Percentiles rank a stretch among this genome's conserved stretches.
Evolutionary conservation across 208 protist species (phyloP).

Genomic region (Giardia duodenalis): DNA sequence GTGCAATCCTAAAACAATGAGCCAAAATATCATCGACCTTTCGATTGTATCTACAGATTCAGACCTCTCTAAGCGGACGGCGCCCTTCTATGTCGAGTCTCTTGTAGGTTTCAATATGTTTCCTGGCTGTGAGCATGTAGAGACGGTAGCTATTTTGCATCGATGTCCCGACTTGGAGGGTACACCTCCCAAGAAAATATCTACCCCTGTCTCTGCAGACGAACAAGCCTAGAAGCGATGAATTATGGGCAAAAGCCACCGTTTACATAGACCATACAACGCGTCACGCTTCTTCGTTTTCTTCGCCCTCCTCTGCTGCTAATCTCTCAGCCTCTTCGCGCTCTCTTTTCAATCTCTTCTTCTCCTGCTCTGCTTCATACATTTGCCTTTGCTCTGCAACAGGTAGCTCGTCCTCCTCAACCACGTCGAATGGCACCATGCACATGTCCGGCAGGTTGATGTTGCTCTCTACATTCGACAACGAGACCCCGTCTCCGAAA

Average conservation of each 20-base stretch:
- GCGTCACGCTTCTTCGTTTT: neutral
- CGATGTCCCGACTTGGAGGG: neutral
- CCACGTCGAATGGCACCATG: neutral
- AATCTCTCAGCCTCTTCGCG: neutral
- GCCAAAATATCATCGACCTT: neutral
- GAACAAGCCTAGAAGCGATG: too few relatives aligned
- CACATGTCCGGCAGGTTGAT: constrained; percentile 15
- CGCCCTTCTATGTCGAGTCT: neutral
- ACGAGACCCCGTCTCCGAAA: constrained; percentile 5
- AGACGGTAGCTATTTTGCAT: neutral
- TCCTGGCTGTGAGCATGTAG: neutral
- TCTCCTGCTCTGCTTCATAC: constrained; percentile 2
- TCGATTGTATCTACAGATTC: neutral
- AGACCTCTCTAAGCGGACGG: neutral
- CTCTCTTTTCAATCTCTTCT: neutral
- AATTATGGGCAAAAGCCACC: too few relatives aligned
- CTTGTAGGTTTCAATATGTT: neutral
- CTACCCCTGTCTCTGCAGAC: too few relatives aligned
- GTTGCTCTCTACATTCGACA: neutral
- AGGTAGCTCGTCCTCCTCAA: neutral
- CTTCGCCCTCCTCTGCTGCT: neutral
- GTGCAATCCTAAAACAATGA: neutral
- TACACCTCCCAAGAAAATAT: too few relatives aligned
- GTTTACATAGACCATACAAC: neutral
- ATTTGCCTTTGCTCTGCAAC: neutral